These are phyloP conservation scores for Didymella pomorum DNA, from an alignment of 2,329 filamentous ascomycete species.

Conservation along the genomic window DNA sequence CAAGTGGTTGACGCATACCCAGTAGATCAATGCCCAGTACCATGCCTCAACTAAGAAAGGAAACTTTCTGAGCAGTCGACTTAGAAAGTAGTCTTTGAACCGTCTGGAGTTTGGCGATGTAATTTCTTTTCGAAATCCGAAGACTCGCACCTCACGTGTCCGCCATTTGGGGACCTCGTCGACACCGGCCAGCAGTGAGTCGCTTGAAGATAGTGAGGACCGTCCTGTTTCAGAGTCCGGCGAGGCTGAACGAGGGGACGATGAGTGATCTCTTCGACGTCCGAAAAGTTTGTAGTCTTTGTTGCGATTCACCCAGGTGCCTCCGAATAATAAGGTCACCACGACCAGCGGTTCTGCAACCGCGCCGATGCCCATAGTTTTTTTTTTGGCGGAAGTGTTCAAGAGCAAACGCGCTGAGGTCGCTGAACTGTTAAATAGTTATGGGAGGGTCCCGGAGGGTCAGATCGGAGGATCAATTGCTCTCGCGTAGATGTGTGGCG, in stretches of 20 bases:
- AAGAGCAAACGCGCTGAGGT: neutral
- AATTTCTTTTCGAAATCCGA: conserved; percentile 58
- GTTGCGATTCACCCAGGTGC: conserved; percentile 69
- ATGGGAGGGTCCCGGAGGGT: neutral
- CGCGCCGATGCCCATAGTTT: conserved; percentile 63
- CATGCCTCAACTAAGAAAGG: conserved; percentile 78
- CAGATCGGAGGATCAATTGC: neutral
- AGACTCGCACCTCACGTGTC: conserved; percentile 58
- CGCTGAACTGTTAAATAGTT: neutral
- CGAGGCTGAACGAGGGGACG: conserved; percentile 47
- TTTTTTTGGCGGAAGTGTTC: conserved; percentile 12
- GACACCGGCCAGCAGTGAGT: conserved; percentile 52
- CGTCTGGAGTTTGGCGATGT: conserved; percentile 68
- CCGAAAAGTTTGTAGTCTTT: conserved; percentile 49
- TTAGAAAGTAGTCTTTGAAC: conserved; percentile 68
- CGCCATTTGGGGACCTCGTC: conserved; percentile 58
- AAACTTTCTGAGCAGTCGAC: conserved; percentile 69
- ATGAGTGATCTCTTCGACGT: conserved; percentile 30
- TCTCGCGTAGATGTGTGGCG: neutral
- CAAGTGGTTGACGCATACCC: conserved; percentile 61
- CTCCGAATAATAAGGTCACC: conserved; percentile 65
- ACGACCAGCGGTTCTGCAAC: conserved; percentile 70
- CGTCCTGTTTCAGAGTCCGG: conserved; percentile 52
- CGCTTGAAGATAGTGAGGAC: conserved; percentile 52
- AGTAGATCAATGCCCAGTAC: conserved; percentile 81